Evolutionary conservation across 1,284 basidiomycete species (phyloP), one percentile per base, ranked within the genome.

Genomic region (Athelia sp.): DNA sequence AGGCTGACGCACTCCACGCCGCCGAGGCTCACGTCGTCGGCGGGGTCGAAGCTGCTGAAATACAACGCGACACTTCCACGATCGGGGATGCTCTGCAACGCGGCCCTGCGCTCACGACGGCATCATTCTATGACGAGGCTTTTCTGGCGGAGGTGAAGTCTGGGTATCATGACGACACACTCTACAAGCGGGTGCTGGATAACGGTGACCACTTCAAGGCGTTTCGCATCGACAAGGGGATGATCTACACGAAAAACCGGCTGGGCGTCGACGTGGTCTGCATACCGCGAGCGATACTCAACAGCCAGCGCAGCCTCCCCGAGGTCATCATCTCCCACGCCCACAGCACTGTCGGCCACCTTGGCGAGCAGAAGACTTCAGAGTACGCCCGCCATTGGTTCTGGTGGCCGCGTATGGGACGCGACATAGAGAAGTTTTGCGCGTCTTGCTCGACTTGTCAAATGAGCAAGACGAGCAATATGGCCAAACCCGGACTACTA

Each of bases 371-470:
- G 23, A 53, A 59, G 13, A 67, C 66, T 0, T 45, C 49, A 0
- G 60, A 62, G 3, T 67, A 66, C 46, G 4, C 67, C 0, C 50
- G 59, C 13, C 46, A 51, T 3, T 65, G 56, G 56, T 67, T 59
- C 45, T 71, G 68, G 68, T 71, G 68, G 69, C 63, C 62, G 1
- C 43, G 32, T 2, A 55, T 69, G 2, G 56, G 52, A 1, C 17
- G 34, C 4, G 47, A 62, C 36, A 50, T 54, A 4, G 45, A 55
- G 3, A 45, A 46, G 11, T 63, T 56, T 43, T 63, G 60, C 43
- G 35, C 48, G 3, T 47, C 49, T 1, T 63, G 62, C 47, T 40
- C 17, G 8, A 38, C 32, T 3, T 62, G 60, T 36, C 50, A 53
- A 19, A 38, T 21, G 10, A 45, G 31, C 2, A 62, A 65, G 32